Evolutionary conservation across 2,329 filamentous ascomycete genomes (phyloP).

Genomic region (Hypoxylon sp.): DNA sequence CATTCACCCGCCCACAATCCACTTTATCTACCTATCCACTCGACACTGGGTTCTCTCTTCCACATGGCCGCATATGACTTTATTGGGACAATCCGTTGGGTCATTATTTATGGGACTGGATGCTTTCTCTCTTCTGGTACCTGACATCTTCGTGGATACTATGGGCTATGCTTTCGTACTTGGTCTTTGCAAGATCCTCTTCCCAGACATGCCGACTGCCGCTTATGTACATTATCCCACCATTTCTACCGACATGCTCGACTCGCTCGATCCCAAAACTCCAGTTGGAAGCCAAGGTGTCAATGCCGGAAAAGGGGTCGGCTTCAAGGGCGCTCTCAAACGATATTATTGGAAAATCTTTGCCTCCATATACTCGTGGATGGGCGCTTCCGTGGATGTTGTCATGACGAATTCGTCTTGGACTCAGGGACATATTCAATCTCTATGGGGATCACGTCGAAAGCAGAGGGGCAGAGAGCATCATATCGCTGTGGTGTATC

Average conservation of each 20-base stretch:
- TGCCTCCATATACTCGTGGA: conserved; percentile 82
- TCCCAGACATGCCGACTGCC: conserved; percentile 82
- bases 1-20: conserved; percentile 83
- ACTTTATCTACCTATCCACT: conserved; percentile 91
- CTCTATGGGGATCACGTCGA: conserved; percentile 78
- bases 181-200: conserved; percentile 84
- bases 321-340: conserved; percentile 78
- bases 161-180: conserved; percentile 98
- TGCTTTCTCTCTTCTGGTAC: conserved; percentile 90
- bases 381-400: conserved; percentile 87
- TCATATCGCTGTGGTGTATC: conserved; percentile 84
- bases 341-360: conserved; percentile 89
- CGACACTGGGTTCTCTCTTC: conserved; percentile 87
- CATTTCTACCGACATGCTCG: conserved; percentile 97
- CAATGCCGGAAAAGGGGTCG: conserved; percentile 85
- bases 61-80: conserved; percentile 91
- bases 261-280: conserved; percentile 77
- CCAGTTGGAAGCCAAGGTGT: conserved; percentile 75
- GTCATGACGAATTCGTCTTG: conserved; percentile 98
- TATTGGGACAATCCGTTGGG: conserved; percentile 92
- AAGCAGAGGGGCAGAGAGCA: conserved; percentile 59
- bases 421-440: conserved; percentile 87
- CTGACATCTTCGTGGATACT: conserved; percentile 95
- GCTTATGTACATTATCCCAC: conserved; percentile 99
- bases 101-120: conserved; percentile 91